These are phyloP conservation scores for Cytidiella melzeri DNA, from an alignment of 768 basidiomycete species.

Conservation along the genomic window DNA sequence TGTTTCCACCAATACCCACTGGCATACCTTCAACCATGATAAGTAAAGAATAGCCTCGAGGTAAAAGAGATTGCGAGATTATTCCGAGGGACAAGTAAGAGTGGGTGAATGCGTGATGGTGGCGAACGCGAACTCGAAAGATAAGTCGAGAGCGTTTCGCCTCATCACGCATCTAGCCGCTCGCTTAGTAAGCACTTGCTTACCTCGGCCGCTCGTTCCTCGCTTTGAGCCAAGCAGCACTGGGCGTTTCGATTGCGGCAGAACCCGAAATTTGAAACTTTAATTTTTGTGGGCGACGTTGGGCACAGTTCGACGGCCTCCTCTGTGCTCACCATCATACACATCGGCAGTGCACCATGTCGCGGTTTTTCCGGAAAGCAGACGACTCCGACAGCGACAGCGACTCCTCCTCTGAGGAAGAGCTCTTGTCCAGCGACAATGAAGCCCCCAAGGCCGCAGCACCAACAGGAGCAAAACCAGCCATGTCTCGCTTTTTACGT, in stretches of 20 bases:
- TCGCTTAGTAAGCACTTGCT: too few species aligned
- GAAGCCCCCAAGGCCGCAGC: conserved; percentile 50
- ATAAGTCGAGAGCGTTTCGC: too few species aligned
- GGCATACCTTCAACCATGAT: not conserved
- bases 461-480: conserved; percentile 45
- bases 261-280: conserved; percentile 12
- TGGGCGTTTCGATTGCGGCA: too few species aligned
- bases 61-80: too few species aligned
- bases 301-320: not conserved
- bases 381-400: conserved; percentile 81
- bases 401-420: conserved; percentile 62
- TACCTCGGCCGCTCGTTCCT: too few species aligned
- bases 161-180: too few species aligned
- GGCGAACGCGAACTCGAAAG: too few species aligned
- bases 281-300: conserved; percentile 10
- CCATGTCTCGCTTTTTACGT: conserved; percentile 75
- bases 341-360: conserved; percentile 44
- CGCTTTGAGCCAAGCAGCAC: too few species aligned
- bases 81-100: too few species aligned
- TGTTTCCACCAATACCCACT: not conserved
- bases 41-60: too few species aligned
- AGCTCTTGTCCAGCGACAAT: conserved; percentile 65
- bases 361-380: conserved; percentile 83
- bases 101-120: too few species aligned
- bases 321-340: not conserved